phyloP scores from a whole-genome alignment of 225 moss, liverwort and hornwort species.

The Sphagnum contortum region DNA sequence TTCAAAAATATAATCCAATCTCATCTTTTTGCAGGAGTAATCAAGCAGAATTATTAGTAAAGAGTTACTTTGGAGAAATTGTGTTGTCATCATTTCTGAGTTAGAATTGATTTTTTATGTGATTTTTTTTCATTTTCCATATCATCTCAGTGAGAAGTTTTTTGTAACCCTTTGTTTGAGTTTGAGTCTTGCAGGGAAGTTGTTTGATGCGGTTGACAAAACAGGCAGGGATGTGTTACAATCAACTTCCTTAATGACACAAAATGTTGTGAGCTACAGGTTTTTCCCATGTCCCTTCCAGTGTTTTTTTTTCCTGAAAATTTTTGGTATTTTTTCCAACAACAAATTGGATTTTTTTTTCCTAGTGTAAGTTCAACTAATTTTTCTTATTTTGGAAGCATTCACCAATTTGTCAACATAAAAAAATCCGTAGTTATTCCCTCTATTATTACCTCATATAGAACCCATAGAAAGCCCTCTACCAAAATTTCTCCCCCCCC shows the following conservation, averaged over 20 bases:
- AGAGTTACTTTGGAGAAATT: background rate
- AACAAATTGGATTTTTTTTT: too few species aligned
- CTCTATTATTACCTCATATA: too few species aligned
- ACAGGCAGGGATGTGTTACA: conserved; percentile 59
- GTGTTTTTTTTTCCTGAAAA: background rate
- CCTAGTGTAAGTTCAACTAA: too few species aligned
- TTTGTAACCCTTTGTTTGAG: background rate
- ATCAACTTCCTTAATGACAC: conserved; percentile 31
- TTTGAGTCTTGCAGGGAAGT: conserved; percentile 37
- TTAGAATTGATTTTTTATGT: too few species aligned
- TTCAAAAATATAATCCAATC: background rate
- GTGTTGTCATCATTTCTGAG: too few species aligned
- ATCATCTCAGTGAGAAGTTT: background rate
- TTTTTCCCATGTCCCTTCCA: conserved; percentile 2
- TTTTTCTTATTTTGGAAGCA: too few species aligned
- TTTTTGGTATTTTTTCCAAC: background rate
- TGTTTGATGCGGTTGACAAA: conserved; percentile 83
- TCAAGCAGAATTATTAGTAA: background rate
- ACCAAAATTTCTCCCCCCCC: too few species aligned
- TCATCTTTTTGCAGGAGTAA: background rate
- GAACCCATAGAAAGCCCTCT: too few species aligned
- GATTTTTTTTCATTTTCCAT: too few species aligned
- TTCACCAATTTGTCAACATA: too few species aligned
- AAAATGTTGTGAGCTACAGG: conserved; percentile 56
- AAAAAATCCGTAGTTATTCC: too few species aligned